Evolutionary conservation across 208 protist species (phyloP).

Genomic region (Entamoeba invadens): DNA sequence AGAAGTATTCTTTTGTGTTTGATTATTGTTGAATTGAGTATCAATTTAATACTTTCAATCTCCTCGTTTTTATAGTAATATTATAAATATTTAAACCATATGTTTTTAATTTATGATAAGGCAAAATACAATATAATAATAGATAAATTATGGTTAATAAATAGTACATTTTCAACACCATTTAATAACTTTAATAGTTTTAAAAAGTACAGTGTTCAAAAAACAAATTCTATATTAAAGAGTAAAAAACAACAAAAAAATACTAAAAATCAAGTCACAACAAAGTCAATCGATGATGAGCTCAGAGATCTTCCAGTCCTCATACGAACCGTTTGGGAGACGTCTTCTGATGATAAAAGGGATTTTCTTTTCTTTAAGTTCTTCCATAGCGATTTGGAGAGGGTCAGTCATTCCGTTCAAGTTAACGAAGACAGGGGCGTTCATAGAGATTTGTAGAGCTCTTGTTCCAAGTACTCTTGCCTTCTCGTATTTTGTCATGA

Average conservation of each 20-base stretch:
- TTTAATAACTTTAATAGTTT: no score
- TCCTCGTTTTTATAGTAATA: no score
- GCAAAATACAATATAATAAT: no score
- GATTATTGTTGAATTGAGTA: no score
- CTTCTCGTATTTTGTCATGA: constrained; percentile 94
- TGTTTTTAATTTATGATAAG: no score
- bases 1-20: no score
- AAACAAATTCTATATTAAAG: no score
- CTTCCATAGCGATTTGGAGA: constrained; percentile 83
- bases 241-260: background rate
- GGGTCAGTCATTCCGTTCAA: constrained; percentile 81
- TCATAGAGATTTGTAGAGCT: constrained; percentile 89
- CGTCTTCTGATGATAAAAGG: constrained; percentile 83
- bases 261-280: background rate
- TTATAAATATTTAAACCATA: no score
- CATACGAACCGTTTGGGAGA: constrained; percentile 18
- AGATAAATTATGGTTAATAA: no score
- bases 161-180: no score
- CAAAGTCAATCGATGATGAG: constrained; percentile 13
- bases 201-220: no score
- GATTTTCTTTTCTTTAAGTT: constrained; percentile 78
- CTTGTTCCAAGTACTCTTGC: constrained; percentile 85
- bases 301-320: constrained; percentile 13
- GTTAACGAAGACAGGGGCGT: constrained; percentile 81
- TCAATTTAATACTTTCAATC: no score